Evolutionary conservation across 2,329 filamentous ascomycete genomes (phyloP), one percentile per base, ranked within the genome.

Genomic region (Aspergillus bombycis): DNA sequence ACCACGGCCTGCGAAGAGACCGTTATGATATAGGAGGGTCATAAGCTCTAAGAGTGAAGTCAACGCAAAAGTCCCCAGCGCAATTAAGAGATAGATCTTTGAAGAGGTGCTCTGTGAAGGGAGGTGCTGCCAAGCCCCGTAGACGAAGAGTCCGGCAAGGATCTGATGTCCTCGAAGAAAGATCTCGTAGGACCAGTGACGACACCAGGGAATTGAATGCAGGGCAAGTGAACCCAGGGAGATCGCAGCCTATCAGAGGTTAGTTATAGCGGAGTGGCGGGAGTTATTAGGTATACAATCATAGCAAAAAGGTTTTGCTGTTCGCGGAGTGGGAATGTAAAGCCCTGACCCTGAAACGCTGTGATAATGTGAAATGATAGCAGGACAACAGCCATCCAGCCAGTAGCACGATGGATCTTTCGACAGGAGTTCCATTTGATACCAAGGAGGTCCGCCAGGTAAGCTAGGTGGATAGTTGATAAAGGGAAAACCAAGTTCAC

Each of bases 81-180:
- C 48, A 38, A 71, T 41, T 26, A 65, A 69, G 36, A 72, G 32
- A 58, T 71, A 74, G 4, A 72, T 43, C 58, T 61, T 55, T 28
- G 65, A 56, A 30, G 65, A 61, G 48, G 32, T 16, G 45, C 36
- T 34, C 38, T 58, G 43, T n/a, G 62, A 56, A 28, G 11, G 32
- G 12, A 72, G 56, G 63, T 74, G 68, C 23, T 60, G 61, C 68
- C 67, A 74, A 34, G 62, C 68, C 9, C 68, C 61, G 59, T 71
- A 72, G 34, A 71, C 36, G 65, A 65, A 68, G 28, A 69, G 19
- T 11, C 43, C 61, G 10, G 70, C 55, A 14, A 72, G 54, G 32
- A 57, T 56, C 45, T 72, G 65, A 67, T 74, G 68, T 36, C 36
- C 59, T 61, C 65, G 64, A 23, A 73, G 70, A 60, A 73, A 73